Conservation (phyloP, 2,329 filamentous ascomycete species). For the Aspergillus pseudoglaucus region DNA sequence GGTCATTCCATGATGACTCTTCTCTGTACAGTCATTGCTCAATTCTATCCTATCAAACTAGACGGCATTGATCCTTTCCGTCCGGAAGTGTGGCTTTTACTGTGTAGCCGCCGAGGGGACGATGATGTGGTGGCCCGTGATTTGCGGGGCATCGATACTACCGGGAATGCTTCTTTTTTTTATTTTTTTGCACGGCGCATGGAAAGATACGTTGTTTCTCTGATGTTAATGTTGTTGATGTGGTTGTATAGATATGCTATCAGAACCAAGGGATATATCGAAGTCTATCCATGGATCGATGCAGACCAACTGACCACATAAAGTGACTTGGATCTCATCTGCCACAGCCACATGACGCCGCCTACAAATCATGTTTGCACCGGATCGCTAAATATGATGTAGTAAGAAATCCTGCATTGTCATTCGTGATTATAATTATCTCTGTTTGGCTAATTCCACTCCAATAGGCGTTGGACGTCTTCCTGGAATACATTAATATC, state of each 20-base stretch:
- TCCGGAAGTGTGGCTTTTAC: neutral
- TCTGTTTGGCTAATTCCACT: neutral
- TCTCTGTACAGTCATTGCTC: no score
- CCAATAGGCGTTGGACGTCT: no score
- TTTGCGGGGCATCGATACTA: neutral
- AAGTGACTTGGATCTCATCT: neutral
- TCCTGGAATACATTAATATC: neutral
- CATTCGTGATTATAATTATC: neutral
- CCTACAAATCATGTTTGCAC: neutral
- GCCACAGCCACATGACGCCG: neutral
- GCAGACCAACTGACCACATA: neutral
- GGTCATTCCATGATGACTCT: neutral
- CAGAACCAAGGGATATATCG: neutral
- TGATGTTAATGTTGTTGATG: neutral
- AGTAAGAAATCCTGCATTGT: no score
- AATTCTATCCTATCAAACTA: neutral
- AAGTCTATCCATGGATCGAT: neutral
- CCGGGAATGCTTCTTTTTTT: neutral
- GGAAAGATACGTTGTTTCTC: neutral
- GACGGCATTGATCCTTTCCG: neutral
- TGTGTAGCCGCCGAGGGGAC: neutral
- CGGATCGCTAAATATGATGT: no score
- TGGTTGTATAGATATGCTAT: neutral
- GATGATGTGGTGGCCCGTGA: neutral
- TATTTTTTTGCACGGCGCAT: neutral